phyloP scores from a whole-genome alignment of 1,284 basidiomycete genomes.

The Malassezia nana region DNA sequence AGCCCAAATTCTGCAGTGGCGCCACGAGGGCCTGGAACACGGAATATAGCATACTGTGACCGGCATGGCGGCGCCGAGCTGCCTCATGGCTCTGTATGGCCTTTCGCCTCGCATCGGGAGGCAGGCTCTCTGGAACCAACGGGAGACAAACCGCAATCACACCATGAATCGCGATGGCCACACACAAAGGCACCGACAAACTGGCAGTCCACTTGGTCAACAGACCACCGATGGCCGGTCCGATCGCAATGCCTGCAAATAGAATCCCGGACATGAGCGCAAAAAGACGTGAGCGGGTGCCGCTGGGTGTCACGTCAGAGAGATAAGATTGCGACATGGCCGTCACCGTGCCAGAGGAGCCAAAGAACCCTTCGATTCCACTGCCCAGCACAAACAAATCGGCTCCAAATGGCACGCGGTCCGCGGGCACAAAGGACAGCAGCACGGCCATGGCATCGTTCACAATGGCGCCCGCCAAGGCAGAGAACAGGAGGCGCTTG shows the following conservation, averaged over 20 bases:
- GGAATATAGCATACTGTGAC: background rate
- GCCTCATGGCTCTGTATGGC: background rate
- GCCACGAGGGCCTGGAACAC: slow-evolving; percentile 23
- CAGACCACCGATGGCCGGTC: slow-evolving; percentile 40
- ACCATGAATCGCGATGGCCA: slow-evolving; percentile 26
- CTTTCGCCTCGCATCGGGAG: background rate
- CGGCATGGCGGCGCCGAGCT: background rate
- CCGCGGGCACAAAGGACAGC: slow-evolving; percentile 22
- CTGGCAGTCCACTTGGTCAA: slow-evolving; percentile 31
- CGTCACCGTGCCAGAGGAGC: slow-evolving; percentile 72
- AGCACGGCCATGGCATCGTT: slow-evolving; percentile 61
- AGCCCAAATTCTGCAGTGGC: slow-evolving; percentile 27
- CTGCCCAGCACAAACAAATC: slow-evolving; percentile 73
- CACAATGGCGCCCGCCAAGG: slow-evolving; percentile 32
- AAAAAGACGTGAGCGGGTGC: slow-evolving; percentile 38
- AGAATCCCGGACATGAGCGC: slow-evolving; percentile 33
- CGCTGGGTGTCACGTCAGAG: slow-evolving; percentile 37
- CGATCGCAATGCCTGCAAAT: slow-evolving; percentile 37
- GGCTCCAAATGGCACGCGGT: slow-evolving; percentile 52
- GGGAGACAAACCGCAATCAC: slow-evolving; percentile 26
- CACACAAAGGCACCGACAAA: slow-evolving; percentile 27
- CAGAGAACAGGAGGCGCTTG: slow-evolving; percentile 59
- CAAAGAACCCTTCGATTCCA: slow-evolving; percentile 68
- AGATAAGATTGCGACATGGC: slow-evolving; percentile 72
- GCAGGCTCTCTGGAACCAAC: slow-evolving; percentile 39